Evolutionary conservation across 169 alveolate species (phyloP).

Genomic region (Eimeria sp.): DNA sequence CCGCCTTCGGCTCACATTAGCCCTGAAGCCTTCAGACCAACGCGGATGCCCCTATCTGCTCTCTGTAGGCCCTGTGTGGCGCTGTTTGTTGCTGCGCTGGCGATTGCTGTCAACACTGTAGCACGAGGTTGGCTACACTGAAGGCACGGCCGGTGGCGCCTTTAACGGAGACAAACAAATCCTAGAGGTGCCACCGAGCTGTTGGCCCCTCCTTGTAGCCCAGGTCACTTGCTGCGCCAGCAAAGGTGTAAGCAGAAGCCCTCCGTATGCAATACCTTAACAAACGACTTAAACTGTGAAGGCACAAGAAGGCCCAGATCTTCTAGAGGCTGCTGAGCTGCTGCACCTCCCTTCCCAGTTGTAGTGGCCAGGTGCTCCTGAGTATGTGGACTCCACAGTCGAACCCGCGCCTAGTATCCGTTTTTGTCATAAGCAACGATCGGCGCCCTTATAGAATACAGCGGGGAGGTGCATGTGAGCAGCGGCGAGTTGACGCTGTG

Average conservation of each 20-base stretch:
- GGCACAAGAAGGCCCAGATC: constrained; percentile 10
- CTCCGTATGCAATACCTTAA: neutral
- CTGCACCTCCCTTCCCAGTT: neutral
- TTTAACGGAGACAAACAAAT: neutral
- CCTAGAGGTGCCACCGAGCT: neutral
- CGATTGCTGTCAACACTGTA: constrained; percentile 1
- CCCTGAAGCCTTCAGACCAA: constrained; percentile 15
- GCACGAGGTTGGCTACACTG: neutral
- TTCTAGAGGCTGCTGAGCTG: neutral
- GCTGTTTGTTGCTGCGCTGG: neutral
- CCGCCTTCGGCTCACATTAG: constrained; percentile 25
- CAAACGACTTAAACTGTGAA: neutral
- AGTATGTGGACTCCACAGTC: constrained; percentile 6
- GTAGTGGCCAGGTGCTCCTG: neutral
- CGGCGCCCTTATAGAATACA: neutral
- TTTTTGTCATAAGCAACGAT: neutral
- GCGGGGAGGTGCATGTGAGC: neutral
- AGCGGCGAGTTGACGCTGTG: neutral
- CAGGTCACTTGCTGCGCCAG: neutral
- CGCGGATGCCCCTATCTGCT: neutral
- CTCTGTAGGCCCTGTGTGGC: neutral
- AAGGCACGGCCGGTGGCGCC: constrained; percentile 22
- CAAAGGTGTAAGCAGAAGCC: neutral
- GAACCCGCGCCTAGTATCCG: neutral
- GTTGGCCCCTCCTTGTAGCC: neutral